Evolutionary conservation across 441 rosid genomes (phyloP), one percentile per base, ranked within the genome.

Genomic region (Aleurites moluccanus): DNA sequence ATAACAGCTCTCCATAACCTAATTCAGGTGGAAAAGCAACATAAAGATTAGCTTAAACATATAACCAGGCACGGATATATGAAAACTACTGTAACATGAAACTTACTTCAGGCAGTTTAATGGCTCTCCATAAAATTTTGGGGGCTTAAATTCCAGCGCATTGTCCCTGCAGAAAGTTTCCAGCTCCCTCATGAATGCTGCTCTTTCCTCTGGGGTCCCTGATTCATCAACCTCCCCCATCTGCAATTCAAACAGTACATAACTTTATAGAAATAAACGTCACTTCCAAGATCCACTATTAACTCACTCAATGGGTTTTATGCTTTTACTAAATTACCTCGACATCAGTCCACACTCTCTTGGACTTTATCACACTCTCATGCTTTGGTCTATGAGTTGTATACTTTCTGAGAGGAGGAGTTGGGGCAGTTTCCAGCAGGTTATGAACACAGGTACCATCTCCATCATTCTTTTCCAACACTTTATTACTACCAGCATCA

Each of bases 1-100:
- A 90, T 55, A 80, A 92, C 98, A 76, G 93, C 84, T 81, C 97
- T 88, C 95, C 95, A 94, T 60, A 94, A 85, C 91, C 98, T 94
- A 80, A 81, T 76, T 76, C 70, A 69, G 64, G 77, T 15, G 23
- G 55, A 55, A 18, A 77, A 78, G 6, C 4, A 80, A 68, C 23
- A 77, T 0, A 53, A 3, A 76, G 67, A 60, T 87, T 77, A 91
- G 86, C 33, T 75, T 70, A 52, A 30, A 62, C 55, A 33, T 42
- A 55, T 70, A 71, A 63, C 44, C 23, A 67, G 27, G 65, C 67
- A 53, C 44, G 61, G 71, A 81, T 70, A 49, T 53, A 44, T 27
- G 6, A 68, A 80, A 75, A 62, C 38, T 72, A 78, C 14, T 62
- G 8, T 44, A 20, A 64, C 38, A 73, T 40, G 59, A 64, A 62